phyloP scores from a whole-genome alignment of 345 rosid species.

The Pugionium cornutum region DNA sequence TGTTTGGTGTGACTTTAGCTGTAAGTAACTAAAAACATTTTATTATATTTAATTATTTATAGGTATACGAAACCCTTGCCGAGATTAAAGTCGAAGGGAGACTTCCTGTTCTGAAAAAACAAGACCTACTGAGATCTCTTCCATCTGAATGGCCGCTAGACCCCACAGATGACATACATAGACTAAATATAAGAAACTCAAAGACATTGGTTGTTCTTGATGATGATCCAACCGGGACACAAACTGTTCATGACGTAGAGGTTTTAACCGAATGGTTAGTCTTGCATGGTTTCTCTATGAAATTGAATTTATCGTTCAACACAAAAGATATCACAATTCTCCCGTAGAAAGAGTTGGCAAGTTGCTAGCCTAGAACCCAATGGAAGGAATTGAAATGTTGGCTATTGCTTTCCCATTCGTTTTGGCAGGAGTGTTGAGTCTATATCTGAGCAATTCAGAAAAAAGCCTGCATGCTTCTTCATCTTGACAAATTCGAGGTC shows the following conservation, averaged over 20 bases:
- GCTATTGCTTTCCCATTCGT: slow-evolving; percentile 16
- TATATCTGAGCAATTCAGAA: slow-evolving; percentile 67
- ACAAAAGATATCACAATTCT: slow-evolving; percentile 7
- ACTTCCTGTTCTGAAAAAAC: slow-evolving; percentile 70
- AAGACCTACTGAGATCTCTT: slow-evolving; percentile 63
- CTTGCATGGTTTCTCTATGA: slow-evolving; percentile 14
- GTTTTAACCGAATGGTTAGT: slow-evolving; percentile 95
- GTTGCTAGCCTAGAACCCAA: slow-evolving; percentile 3
- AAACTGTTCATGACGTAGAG: slow-evolving; percentile 95
- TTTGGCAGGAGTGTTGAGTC: slow-evolving; percentile 71
- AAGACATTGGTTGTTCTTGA: slow-evolving; percentile 90
- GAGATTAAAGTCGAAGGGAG: slow-evolving; percentile 86
- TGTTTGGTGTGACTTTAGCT: slow-evolving; percentile 21
- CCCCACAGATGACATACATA: slow-evolving; percentile 64
- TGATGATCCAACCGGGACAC: slow-evolving; percentile 99
- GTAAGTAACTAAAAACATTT: slow-evolving; percentile 13
- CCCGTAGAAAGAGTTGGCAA: slow-evolving; percentile 5
- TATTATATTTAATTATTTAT: slow-evolving; percentile 12
- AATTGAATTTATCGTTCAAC: neutral
- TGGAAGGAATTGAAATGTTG: neutral
- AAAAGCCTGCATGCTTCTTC: slow-evolving; percentile 80
- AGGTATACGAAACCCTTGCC: slow-evolving; percentile 88
- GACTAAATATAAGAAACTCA: slow-evolving; percentile 57
- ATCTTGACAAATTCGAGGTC: slow-evolving; percentile 92
- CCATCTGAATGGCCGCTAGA: slow-evolving; percentile 86